A percentile compares a stretch with the other conserved stretches of the same genome.
Evolutionary conservation across 441 rosid species (phyloP).

Genomic region (Aquilaria agallochum): DNA sequence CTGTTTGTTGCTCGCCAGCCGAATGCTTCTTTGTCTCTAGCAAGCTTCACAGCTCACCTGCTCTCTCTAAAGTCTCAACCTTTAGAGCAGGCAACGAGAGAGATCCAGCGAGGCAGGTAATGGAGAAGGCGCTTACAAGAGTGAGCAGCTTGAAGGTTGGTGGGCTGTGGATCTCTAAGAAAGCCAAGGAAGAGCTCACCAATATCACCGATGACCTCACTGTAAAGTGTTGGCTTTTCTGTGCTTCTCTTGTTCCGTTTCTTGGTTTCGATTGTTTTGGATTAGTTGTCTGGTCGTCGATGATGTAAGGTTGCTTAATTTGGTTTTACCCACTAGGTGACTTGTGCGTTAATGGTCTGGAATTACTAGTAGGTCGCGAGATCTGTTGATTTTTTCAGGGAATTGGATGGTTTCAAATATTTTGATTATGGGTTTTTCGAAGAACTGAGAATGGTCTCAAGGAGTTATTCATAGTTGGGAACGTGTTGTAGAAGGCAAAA

Average conservation of each 20-base stretch:
- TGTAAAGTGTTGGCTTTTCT: slow-evolving; percentile 26
- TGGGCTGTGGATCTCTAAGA: slow-evolving; percentile 79
- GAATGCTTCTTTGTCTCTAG: slow-evolving; percentile 11
- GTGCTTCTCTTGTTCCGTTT: not conserved
- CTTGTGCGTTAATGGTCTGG: slow-evolving; percentile 9
- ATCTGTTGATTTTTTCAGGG: slow-evolving; percentile 26
- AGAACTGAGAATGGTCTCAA: slow-evolving; percentile 1
- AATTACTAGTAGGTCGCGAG: slow-evolving; percentile 23
- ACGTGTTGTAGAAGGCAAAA: not conserved
- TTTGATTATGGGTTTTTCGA: slow-evolving; percentile 22
- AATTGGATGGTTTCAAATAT: slow-evolving; percentile 16
- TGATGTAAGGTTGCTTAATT: slow-evolving; percentile 26
- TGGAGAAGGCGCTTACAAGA: slow-evolving; percentile 90
- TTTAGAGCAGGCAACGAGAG: slow-evolving; percentile 1
- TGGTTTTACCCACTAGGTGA: slow-evolving; percentile 5
- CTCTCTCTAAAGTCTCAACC: not conserved
- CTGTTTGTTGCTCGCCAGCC: slow-evolving; percentile 9
- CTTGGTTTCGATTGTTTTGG: not conserved
- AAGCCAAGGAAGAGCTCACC: slow-evolving; percentile 80
- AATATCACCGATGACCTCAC: slow-evolving; percentile 69
- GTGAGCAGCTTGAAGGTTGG: slow-evolving; percentile 74
- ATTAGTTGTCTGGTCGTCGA: slow-evolving; percentile 1
- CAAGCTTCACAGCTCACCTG: slow-evolving; percentile 1
- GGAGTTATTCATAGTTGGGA: not conserved
- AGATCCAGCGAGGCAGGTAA: slow-evolving; percentile 17